Evolutionary conservation across 1,284 basidiomycete species (phyloP).

Genomic region (Entoloma clypeatum): DNA sequence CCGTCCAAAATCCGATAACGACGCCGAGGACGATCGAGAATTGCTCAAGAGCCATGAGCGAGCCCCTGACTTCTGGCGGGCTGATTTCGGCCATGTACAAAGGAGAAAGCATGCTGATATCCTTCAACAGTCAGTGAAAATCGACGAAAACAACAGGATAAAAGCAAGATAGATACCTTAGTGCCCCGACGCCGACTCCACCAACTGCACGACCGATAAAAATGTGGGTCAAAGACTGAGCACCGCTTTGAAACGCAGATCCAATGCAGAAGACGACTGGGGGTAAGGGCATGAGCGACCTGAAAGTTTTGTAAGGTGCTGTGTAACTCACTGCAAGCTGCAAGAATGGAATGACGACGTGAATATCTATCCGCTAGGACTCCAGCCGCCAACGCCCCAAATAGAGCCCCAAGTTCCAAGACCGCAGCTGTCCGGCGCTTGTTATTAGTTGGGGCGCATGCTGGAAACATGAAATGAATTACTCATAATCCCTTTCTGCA

Average conservation of each 20-base stretch:
- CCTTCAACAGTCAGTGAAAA: background rate
- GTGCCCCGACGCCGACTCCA: conserved; percentile 74
- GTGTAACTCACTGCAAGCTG: conserved; percentile 56
- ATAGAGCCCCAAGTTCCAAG: conserved; percentile 70
- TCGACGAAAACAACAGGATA: background rate
- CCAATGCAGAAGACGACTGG: conserved; percentile 70
- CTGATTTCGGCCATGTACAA: conserved; percentile 83
- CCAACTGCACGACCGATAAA: conserved; percentile 69
- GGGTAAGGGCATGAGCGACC: background rate
- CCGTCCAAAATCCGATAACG: conserved; percentile 78
- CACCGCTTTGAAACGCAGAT: conserved; percentile 63
- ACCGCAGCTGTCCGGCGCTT: conserved; percentile 52
- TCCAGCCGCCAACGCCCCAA: conserved; percentile 67
- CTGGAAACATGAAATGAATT: conserved; percentile 21
- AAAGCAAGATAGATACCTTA: conserved; percentile 45
- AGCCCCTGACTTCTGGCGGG: conserved; percentile 77
- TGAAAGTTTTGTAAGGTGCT: background rate
- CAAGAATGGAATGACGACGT: conserved; percentile 60
- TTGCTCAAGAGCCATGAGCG: conserved; percentile 76
- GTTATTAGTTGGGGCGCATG: background rate
- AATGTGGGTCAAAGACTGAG: conserved; percentile 52
- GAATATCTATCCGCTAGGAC: conserved; percentile 65
- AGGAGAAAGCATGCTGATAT: conserved; percentile 65
- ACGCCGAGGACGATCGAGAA: conserved; percentile 76
- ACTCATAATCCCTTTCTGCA: conserved; percentile 77